Evolutionary conservation across 2,329 filamentous ascomycete genomes (phyloP).

Genomic region (Colletotrichum destructivum): DNA sequence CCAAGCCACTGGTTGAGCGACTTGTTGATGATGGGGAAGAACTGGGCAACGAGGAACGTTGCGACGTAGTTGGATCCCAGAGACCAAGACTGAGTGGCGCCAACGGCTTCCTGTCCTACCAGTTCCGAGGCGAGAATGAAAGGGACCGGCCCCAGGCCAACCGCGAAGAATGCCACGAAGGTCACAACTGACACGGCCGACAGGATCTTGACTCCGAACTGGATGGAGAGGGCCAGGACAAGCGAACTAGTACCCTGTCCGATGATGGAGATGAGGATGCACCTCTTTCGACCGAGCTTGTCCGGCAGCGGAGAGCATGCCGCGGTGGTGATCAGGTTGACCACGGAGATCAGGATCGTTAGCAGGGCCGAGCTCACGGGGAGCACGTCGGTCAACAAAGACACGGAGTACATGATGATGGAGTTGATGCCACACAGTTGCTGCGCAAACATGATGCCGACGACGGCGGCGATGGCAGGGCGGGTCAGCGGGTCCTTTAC

Average conservation of each 20-base stretch:
- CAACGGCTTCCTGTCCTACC: conserved; percentile 90
- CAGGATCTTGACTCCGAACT: conserved; percentile 78
- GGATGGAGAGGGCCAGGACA: conserved; percentile 84
- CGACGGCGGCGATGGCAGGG: conserved; percentile 84
- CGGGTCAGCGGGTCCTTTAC: conserved; percentile 77
- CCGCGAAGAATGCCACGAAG: conserved; percentile 91
- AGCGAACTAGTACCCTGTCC: conserved; percentile 88
- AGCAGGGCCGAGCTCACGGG: conserved; percentile 86
- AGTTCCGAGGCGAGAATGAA: conserved; percentile 95
- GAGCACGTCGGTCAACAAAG: conserved; percentile 85
- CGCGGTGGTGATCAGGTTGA: conserved; percentile 89
- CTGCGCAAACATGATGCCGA: conserved; percentile 93
- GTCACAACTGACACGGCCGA: conserved; percentile 86
- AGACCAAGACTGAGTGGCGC: conserved; percentile 91
- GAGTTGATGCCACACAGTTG: conserved; percentile 96
- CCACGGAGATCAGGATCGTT: conserved; percentile 87
- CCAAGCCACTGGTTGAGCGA: conserved; percentile 75
- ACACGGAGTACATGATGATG: conserved; percentile 98
- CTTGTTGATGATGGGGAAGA: conserved; percentile 90
- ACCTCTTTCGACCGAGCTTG: conserved; percentile 87
- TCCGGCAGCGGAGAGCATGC: conserved; percentile 89
- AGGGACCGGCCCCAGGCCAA: conserved; percentile 92
- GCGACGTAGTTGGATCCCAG: conserved; percentile 90
- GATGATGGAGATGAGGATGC: conserved; percentile 84
- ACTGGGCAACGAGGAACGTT: conserved; percentile 93